Base-by-base conservation (phyloP, 306 rosid genomes). In the Dalbergia cochinchinensis region DNA sequence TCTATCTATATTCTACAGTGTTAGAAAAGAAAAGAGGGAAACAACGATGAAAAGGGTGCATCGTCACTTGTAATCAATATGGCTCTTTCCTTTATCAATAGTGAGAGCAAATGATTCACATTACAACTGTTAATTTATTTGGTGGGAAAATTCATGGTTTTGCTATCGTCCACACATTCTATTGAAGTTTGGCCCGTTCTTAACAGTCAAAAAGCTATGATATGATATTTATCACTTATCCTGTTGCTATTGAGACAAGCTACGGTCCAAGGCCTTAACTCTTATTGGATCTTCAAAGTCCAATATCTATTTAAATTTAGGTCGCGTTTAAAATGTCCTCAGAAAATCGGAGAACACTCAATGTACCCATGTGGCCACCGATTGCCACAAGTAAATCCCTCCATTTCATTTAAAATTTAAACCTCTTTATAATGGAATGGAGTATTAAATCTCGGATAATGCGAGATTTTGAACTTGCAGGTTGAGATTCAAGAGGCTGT, bases 51-150 rank as follows among this genome's bases (percentile, higher is more conserved):
- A 31, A 4, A 6, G 47, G 45, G 48, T 64, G 54, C 15, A 48
- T 48, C 11, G 15, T 16, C 39, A 19, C 5, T 8, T 54, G 58
- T 77, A 78, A 42, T 59, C 67, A 11, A 6, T 41, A 10, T 39
- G 55, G 60, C 59, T 55, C 50, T 54, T 78, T n/a, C 18, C 42
- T 53, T 78, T 39, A 37, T 55, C 8, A 13, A 39, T 4, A 39
- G 50, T 55, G 35, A 41, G 50, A 66, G 57, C 44, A 9, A 15
- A 9, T 55, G 44, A 44, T 61, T 41, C 47, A 65, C 70, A 65
- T 39, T 51, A 3, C 22, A 34, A 51, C 50, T 53, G 50, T 34
- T 31, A 6, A 14, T 62, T 14, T 34, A 62, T 62, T 33, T 34
- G 12, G 68, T 33, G 44, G 42, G 68, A 34, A 26, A 31, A 22